phyloP scores from a whole-genome alignment of 495 filamentous ascomycete species.

The Astrothelium subdiscretum region DNA sequence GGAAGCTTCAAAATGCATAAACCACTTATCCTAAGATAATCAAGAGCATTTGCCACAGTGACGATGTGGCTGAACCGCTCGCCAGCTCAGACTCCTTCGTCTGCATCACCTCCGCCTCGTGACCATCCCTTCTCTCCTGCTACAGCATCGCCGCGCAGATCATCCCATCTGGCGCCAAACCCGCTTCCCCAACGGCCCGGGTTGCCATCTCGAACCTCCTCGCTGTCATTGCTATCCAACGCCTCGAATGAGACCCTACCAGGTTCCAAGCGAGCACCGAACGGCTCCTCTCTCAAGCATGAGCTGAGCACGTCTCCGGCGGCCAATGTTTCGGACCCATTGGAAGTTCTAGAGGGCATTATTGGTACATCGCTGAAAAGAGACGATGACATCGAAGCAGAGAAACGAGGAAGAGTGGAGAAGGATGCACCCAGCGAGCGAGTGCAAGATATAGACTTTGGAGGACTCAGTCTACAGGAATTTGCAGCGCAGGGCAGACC shows the following conservation, averaged over 20 bases:
- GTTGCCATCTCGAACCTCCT: constrained; percentile 49
- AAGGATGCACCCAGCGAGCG: constrained; percentile 34
- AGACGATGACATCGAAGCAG: not conserved
- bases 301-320: constrained; percentile 36
- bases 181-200: constrained; percentile 46
- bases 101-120: constrained; percentile 45
- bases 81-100: constrained; percentile 56
- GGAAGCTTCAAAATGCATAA: not conserved
- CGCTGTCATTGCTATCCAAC: constrained; percentile 55
- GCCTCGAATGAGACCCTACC: constrained; percentile 66
- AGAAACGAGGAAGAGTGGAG: constrained; percentile 17
- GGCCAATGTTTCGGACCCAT: constrained; percentile 53
- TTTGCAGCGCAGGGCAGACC: constrained; percentile 34
- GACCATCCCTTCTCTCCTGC: constrained; percentile 61
- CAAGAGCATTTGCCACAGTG: not conserved
- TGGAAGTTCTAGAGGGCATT: constrained; percentile 60
- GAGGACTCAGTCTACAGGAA: constrained; percentile 58
- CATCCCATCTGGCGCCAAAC: constrained; percentile 47
- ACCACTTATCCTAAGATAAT: not conserved
- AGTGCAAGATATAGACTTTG: constrained; percentile 65
- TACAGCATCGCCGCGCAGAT: constrained; percentile 37
- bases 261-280: constrained; percentile 44
- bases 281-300: constrained; percentile 56
- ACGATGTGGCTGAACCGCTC: constrained; percentile 84
- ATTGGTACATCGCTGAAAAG: constrained; percentile 41